These are phyloP conservation scores for Bipolaris oryzae DNA, from an alignment of 2,329 filamentous ascomycete genomes.

Conservation along the genomic window DNA sequence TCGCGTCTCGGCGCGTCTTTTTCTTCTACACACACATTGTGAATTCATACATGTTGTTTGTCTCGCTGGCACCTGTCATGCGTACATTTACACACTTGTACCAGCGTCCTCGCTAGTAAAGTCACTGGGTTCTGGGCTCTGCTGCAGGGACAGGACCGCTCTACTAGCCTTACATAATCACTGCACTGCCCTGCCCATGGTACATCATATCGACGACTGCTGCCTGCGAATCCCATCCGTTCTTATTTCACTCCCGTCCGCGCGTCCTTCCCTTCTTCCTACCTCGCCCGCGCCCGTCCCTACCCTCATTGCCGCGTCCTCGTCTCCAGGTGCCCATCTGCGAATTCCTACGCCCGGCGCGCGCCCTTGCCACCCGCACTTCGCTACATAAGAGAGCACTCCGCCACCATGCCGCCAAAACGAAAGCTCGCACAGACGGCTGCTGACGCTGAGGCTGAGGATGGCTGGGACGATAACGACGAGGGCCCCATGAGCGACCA, in stretches of 20 bases:
- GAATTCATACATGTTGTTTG: no score
- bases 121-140: background rate
- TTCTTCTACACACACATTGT: background rate
- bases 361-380: background rate
- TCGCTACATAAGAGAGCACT: slow-evolving; percentile 37
- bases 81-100: no score
- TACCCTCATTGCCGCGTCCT: background rate
- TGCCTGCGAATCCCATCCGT: background rate
- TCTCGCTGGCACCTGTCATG: background rate
- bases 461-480: slow-evolving; percentile 61
- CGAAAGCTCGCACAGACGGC: slow-evolving; percentile 51
- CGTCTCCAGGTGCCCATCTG: background rate
- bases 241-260: background rate
- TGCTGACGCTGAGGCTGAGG: slow-evolving; percentile 50
- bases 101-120: no score
- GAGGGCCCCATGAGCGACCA: slow-evolving; percentile 55
- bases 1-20: slow-evolving; percentile 15
- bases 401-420: slow-evolving; percentile 51
- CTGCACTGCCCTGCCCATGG: background rate
- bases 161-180: slow-evolving; percentile 1
- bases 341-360: no score
- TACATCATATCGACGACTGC: background rate
- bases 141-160: background rate
- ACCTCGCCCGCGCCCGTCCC: background rate
- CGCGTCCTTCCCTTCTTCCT: background rate